Percentiles rank a stretch among this genome's conserved stretches.
Evolutionary conservation across 805 yeast genomes (phyloP).

Genomic region (Phaffomyces opuntiae): DNA sequence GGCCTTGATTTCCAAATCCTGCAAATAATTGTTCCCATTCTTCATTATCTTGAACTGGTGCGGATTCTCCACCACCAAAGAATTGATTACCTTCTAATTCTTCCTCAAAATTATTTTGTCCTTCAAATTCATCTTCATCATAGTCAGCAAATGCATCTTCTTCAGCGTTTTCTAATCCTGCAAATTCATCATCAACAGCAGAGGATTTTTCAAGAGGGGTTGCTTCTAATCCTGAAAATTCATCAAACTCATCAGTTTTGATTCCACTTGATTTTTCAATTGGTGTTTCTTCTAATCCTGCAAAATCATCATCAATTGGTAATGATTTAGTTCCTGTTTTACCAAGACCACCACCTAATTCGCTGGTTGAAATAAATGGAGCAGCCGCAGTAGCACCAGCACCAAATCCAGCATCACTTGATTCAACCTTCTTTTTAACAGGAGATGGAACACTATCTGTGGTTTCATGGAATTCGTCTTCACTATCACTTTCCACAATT

Average conservation of each 20-base stretch:
- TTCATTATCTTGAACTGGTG: conserved; percentile 35
- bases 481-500: conserved; percentile 44
- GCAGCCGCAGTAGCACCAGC: conserved; percentile 1
- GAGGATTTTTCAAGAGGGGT: conserved; percentile 26
- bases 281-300: conserved; percentile 7
- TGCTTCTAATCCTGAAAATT: conserved; percentile 27
- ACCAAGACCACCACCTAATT: conserved; percentile 8
- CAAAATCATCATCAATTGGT: conserved; percentile 7
- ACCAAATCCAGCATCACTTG: background rate
- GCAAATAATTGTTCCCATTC: conserved; percentile 96
- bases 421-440: background rate
- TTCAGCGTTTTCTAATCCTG: conserved; percentile 35
- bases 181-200: conserved; percentile 20
- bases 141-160: conserved; percentile 22
- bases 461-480: conserved; percentile 33
- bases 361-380: conserved; percentile 27
- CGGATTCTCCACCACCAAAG: conserved; percentile 19
- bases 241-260: conserved; percentile 39
- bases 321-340: background rate
- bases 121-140: conserved; percentile 20
- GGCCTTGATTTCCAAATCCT: conserved; percentile 62
- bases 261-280: conserved; percentile 2
- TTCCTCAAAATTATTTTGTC: conserved; percentile 14
- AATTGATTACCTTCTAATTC: conserved; percentile 18
- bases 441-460: conserved; percentile 26